phyloP scores from a whole-genome alignment of 73 alveolate species.

The Tetrahymena elliotti region DNA sequence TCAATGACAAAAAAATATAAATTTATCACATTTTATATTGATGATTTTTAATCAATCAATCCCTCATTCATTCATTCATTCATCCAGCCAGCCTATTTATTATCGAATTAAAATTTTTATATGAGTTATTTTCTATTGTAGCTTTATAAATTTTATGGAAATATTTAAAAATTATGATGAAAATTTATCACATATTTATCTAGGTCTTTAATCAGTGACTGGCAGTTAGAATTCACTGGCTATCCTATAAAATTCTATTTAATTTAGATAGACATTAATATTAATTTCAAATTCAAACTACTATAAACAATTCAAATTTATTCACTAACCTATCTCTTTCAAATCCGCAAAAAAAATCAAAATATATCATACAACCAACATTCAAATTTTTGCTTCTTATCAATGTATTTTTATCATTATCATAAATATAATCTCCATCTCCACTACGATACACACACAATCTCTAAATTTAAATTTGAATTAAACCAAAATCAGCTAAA shows the following conservation, averaged over 20 bases:
- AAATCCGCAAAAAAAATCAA: background rate
- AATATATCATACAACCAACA: background rate
- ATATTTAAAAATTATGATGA: background rate
- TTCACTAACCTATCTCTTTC: background rate
- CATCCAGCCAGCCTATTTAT: background rate
- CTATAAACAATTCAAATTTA: background rate
- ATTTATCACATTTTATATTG: background rate
- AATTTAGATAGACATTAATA: background rate
- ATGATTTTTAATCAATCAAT: background rate
- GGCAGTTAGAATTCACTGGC: constrained; percentile 1
- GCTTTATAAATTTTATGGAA: background rate
- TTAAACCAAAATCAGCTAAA: no score
- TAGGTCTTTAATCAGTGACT: background rate
- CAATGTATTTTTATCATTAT: no score
- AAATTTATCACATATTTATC: background rate
- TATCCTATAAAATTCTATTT: background rate
- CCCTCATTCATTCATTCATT: no score
- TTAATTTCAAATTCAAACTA: background rate
- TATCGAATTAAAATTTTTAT: background rate
- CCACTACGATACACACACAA: background rate
- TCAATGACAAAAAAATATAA: no score
- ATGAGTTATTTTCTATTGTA: background rate
- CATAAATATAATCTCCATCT: no score
- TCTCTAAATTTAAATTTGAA: no score
- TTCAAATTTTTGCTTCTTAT: background rate